phyloP scores from a whole-genome alignment of 2,329 filamentous ascomycete genomes.

The Cordyceps sp. region DNA sequence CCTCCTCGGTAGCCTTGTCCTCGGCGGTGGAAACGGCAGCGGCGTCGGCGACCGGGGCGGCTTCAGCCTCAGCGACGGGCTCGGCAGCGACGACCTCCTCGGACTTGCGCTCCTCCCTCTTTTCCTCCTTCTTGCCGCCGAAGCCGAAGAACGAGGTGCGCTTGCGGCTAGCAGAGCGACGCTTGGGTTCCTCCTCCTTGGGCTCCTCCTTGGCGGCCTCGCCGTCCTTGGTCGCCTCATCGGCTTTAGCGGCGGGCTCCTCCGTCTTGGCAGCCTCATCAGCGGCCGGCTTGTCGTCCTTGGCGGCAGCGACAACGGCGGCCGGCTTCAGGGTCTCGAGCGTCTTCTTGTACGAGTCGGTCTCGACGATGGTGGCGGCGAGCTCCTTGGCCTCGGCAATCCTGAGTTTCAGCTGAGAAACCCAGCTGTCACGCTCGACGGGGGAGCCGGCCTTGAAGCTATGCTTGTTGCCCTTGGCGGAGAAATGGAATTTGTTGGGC shows the following conservation, averaged over 20 bases:
- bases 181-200: conserved; percentile 43
- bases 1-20: conserved; percentile 17
- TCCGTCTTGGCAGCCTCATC: conserved; percentile 19
- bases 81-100: conserved; percentile 17
- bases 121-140: conserved; percentile 34
- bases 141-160: conserved; percentile 48
- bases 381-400: conserved; percentile 72
- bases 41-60: conserved; percentile 16
- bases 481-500: conserved; percentile 70
- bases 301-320: conserved; percentile 7
- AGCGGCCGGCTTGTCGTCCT: conserved; percentile 14
- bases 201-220: conserved; percentile 27
- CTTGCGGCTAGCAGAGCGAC: conserved; percentile 48
- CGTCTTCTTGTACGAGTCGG: conserved; percentile 77
- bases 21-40: conserved; percentile 15
- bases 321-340: conserved; percentile 51
- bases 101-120: conserved; percentile 18
- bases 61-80: conserved; percentile 20
- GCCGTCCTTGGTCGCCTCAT: conserved; percentile 16
- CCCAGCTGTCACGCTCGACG: conserved; percentile 84
- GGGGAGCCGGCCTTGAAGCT: conserved; percentile 66
- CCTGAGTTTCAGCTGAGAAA: conserved; percentile 67
- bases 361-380: conserved; percentile 54
- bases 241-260: conserved; percentile 15
- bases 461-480: conserved; percentile 78